These are phyloP conservation scores for Neonectria sp. DNA, from an alignment of 2,329 filamentous ascomycete species.

Conservation along the genomic window DNA sequence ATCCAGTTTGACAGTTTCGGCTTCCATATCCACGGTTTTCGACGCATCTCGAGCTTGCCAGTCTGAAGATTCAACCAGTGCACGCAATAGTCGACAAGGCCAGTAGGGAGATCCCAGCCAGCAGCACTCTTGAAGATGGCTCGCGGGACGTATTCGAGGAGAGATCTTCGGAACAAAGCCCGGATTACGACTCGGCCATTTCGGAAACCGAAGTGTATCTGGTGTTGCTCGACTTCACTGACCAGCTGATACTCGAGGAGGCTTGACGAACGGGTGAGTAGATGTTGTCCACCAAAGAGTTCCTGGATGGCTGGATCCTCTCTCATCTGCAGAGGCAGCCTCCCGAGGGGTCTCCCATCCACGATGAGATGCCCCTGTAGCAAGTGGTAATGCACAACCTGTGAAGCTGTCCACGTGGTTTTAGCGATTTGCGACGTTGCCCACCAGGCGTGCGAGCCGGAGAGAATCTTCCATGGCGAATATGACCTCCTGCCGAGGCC, in stretches of 20 bases:
- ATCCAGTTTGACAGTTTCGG: constrained; percentile 50
- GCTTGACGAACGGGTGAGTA: constrained; percentile 67
- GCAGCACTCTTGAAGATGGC: constrained; percentile 44
- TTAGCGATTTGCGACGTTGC: not conserved
- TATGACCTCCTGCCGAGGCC: constrained; percentile 1
- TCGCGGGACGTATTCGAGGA: constrained; percentile 55
- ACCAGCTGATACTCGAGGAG: constrained; percentile 66
- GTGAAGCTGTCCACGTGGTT: constrained; percentile 16
- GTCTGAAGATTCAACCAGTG: constrained; percentile 71
- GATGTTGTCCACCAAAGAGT: constrained; percentile 68
- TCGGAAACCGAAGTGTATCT: constrained; percentile 69
- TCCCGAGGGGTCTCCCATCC: constrained; percentile 54
- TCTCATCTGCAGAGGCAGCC: constrained; percentile 67
- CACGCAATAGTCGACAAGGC: constrained; percentile 66
- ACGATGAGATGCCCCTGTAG: constrained; percentile 54
- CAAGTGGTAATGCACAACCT: constrained; percentile 53
- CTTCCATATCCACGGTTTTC: constrained; percentile 53
- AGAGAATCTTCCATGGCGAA: constrained; percentile 21
- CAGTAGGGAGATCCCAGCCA: constrained; percentile 64
- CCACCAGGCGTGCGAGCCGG: constrained; percentile 18
- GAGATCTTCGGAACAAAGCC: constrained; percentile 43
- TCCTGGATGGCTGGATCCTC: constrained; percentile 58
- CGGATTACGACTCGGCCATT: constrained; percentile 59
- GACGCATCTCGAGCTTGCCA: constrained; percentile 65
- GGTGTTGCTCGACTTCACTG: constrained; percentile 39